Conservation (phyloP, 179 eudicot species). For the Carnegiea gigantea region DNA sequence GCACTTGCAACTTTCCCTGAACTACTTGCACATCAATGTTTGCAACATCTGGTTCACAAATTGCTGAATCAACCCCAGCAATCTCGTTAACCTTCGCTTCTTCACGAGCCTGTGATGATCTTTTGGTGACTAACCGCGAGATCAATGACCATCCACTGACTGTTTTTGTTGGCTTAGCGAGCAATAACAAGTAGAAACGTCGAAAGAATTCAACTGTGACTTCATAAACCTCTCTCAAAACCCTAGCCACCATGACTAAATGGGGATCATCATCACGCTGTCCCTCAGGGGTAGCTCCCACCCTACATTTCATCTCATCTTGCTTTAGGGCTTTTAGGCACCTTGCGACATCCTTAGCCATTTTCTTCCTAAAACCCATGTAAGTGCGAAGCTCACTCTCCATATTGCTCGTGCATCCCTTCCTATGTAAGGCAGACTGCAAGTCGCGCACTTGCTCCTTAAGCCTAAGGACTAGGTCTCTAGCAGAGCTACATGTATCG, state of each 20-base stretch:
- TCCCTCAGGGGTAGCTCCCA: neutral
- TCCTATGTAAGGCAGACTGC: neutral
- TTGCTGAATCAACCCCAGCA: neutral
- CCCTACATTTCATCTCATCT: constrained; percentile 5
- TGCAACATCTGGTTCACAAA: neutral
- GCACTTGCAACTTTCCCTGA: neutral
- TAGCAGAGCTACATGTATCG: neutral
- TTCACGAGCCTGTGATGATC: neutral
- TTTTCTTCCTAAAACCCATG: constrained; percentile 34
- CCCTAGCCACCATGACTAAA: neutral
- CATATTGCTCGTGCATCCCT: neutral
- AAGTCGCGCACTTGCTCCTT: neutral
- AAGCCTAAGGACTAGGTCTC: neutral
- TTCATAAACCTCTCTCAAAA: neutral
- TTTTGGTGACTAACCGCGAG: neutral
- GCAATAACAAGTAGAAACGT: neutral
- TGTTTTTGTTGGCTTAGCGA: neutral
- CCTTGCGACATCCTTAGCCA: constrained; percentile 33
- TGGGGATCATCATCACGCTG: neutral
- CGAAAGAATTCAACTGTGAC: neutral
- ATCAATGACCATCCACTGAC: neutral
- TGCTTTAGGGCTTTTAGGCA: constrained; percentile 36
- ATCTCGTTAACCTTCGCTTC: neutral
- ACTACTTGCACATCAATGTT: neutral
- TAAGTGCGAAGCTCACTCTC: constrained; percentile 21